Base-by-base conservation (phyloP, 441 rosid genomes). In the Pelargonium cotyledonis region DNA sequence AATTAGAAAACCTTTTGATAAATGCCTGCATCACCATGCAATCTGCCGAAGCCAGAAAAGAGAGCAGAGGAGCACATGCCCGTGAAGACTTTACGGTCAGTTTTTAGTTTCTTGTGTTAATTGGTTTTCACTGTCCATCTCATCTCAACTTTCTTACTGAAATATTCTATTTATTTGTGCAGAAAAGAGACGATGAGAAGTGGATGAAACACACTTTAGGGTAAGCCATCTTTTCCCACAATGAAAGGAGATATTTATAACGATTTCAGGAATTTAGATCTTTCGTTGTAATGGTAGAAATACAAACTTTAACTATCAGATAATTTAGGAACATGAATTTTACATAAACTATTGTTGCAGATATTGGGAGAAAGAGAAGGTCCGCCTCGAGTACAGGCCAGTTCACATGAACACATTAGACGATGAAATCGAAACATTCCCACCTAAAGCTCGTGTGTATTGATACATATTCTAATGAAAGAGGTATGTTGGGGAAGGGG, bases 41-140 rank as follows among this genome's bases (percentile, higher is more conserved):
- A 75, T 94, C 97, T 80, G 98, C 98, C n/a, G 98, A 94, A 84
- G 96, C 97, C 12, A 77, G 98, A 76, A 91, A 94, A 79, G 98
- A 94, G 80, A 94, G 98, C 86, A 86, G 98, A 84, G 98, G 98
- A 68, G 98, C 98, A 64, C 97, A 94, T 83, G 96, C 96, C 55
- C 93, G 98, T 60, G 98, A 94, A 91, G 97, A 94, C 79, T 94
- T 89, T 72, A 85, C 93, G 74, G 98, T 94, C 14, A 68, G 68
- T 92, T 73, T 73, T 73, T 40, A 2, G 35, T 51, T 61, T 23
- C 26, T 68, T 43, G 53, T 46, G 41, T 41, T 43, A 8, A 4
- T 31, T 23, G 6, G 11, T 65, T 68, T 7, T 11, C n/a, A 1
- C 65, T 14, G n/a, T 16, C 38, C 7, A 3, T 65, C 47, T 26